Conservation (phyloP, 2,329 filamentous ascomycete genomes). For the Ophiostoma quercus region DNA sequence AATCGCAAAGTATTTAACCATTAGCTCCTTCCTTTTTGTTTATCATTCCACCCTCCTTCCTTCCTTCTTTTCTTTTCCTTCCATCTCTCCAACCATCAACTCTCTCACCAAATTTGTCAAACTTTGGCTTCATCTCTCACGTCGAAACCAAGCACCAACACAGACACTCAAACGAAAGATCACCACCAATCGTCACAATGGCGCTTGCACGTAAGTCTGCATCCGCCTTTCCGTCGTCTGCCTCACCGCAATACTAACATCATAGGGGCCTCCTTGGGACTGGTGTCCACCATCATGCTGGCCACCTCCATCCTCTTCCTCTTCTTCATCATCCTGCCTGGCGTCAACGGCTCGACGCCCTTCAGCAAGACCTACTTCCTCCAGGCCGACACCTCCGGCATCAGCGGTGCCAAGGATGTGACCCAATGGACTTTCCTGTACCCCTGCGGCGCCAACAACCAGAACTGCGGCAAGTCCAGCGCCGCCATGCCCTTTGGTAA, state of each 20-base stretch:
- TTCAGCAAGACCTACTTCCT: conserved; percentile 82
- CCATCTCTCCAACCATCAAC: not conserved
- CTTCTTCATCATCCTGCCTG: conserved; percentile 56
- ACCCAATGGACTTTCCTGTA: conserved; percentile 92
- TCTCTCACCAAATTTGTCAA: not conserved
- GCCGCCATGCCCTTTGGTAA: conserved; percentile 67
- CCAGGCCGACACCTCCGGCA: conserved; percentile 66
- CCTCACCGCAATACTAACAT: conserved; percentile 12
- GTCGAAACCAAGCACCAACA: not conserved
- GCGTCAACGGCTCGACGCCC: conserved; percentile 45
- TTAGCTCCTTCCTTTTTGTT: conserved; percentile 13
- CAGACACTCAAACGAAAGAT: not conserved
- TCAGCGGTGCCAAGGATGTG: conserved; percentile 59
- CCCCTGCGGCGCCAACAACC: conserved; percentile 62
- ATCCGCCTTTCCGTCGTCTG: not conserved
- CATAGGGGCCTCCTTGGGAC: conserved; percentile 40
- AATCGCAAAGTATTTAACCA: conserved; percentile 5
- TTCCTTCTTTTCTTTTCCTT: not conserved
- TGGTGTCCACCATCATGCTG: conserved; percentile 46
- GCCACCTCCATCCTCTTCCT: conserved; percentile 49
- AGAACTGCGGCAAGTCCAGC: conserved; percentile 58
- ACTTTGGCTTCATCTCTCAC: not conserved
- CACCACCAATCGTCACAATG: not conserved
- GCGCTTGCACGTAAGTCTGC: conserved; percentile 7
- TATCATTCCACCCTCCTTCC: not conserved